These are phyloP conservation scores for Fusarium buxicola DNA, from an alignment of 2,329 filamentous ascomycete genomes.

Conservation along the genomic window DNA sequence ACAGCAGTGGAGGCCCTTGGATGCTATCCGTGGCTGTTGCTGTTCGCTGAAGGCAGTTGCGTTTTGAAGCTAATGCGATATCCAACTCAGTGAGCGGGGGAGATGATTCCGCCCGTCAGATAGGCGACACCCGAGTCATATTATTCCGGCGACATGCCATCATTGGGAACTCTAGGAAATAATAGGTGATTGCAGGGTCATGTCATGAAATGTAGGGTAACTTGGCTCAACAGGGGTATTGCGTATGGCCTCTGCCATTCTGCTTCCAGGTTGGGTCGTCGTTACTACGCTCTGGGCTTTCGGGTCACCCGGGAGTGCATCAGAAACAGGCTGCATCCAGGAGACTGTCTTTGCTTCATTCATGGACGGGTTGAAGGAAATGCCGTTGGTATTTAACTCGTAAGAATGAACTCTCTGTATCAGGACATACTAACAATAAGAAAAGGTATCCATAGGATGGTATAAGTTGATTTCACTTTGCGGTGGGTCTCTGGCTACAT, in stretches of 20 bases:
- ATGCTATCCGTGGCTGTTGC: slow-evolving; percentile 23
- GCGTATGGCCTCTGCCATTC: background rate
- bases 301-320: background rate
- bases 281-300: background rate
- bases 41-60: slow-evolving; percentile 22
- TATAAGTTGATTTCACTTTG: too few relatives aligned
- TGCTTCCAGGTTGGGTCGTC: background rate
- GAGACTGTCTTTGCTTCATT: too few relatives aligned
- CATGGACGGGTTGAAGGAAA: too few relatives aligned
- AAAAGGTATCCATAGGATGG: too few relatives aligned
- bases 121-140: slow-evolving; percentile 15
- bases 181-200: background rate
- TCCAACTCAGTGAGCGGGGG: slow-evolving; percentile 23
- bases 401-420: too few relatives aligned
- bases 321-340: background rate
- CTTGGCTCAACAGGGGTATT: background rate
- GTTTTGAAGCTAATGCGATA: slow-evolving; percentile 28
- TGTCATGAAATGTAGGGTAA: slow-evolving; percentile 17
- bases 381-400: too few relatives aligned
- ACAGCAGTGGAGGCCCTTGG: slow-evolving; percentile 23
- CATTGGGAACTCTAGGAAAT: slow-evolving; percentile 6
- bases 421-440: too few relatives aligned
- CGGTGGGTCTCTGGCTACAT: too few relatives aligned
- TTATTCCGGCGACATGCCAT: slow-evolving; percentile 23
- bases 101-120: slow-evolving; percentile 13